Evolutionary conservation across 2,329 filamentous ascomycete genomes (phyloP), one percentile per base, ranked within the genome.

Genomic region (Biscogniauxia marginata): DNA sequence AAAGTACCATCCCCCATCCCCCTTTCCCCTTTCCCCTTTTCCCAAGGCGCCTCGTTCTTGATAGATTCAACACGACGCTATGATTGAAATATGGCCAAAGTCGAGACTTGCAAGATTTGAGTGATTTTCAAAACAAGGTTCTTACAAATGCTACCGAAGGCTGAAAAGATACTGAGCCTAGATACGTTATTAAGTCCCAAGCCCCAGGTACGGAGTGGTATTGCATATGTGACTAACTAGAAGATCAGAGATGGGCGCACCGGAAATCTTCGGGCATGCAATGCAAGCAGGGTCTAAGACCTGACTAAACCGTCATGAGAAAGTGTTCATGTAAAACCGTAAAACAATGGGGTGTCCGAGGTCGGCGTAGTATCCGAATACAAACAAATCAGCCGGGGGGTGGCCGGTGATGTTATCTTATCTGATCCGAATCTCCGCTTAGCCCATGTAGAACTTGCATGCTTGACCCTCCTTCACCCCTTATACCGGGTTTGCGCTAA

Each of bases 371-470:
- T 39, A 39, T 16, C 30, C 30, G 9, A 39, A 39, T 39, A n/a
- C 13, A 16, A 39, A 39, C 30, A 39, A 39, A 5, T 16, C 5
- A 16, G n/a, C 2, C 30, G 11, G 30, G 30, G 30, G 30, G 9
- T 3, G 30, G 7, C 44, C n/a, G 44, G 13, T 44, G 30, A 18
- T 19, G 20, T 49, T 52, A 64, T 64, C 62, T 61, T 62, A 62
- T 64, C 60, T 57, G 62, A 64, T 64, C 60, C 53, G 53, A 55
- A 60, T 53, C 46, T 52, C 55, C 53, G 49, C 51, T 47, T 25
- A 39, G 44, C 21, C 16, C 11, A 45, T 39, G 30, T 16, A 39
- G 5, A 39, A 39, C 30, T 39, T 39, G 9, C 30, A 39, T 39
- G n/a, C 30, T 39, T n/a, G n/a, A n/a, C 30, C 13, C 45, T 19